phyloP scores from a whole-genome alignment of 345 rosid genomes.

The Brassica carinata region DNA sequence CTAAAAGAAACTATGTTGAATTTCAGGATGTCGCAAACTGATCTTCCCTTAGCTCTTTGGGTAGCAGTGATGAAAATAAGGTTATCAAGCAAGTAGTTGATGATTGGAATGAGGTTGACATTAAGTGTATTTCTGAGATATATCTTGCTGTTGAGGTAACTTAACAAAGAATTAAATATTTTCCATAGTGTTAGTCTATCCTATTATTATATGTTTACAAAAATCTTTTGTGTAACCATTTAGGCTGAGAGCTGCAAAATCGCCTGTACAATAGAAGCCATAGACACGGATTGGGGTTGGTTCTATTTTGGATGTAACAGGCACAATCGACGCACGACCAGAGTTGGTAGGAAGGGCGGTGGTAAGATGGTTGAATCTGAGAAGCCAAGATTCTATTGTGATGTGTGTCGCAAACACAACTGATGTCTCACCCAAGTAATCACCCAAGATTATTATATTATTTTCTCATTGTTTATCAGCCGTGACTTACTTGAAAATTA shows the following conservation, averaged over 20 bases:
- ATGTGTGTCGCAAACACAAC: neutral
- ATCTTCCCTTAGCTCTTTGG: neutral
- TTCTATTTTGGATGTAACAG: neutral
- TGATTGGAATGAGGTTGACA: neutral
- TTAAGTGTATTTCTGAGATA: neutral
- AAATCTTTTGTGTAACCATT: neutral
- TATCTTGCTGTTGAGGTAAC: neutral
- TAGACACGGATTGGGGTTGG: neutral
- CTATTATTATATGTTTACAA: no score
- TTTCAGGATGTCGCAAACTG: neutral
- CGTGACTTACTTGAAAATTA: no score
- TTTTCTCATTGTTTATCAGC: no score
- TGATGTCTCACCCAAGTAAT: neutral
- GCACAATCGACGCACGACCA: neutral
- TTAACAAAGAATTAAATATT: no score
- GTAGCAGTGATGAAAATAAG: neutral
- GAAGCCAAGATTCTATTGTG: neutral
- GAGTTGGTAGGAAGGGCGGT: neutral
- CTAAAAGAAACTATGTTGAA: neutral
- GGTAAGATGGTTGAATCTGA: neutral
- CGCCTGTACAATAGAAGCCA: neutral
- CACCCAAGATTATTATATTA: neutral
- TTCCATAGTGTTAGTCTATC: neutral
- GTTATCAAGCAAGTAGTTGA: neutral
- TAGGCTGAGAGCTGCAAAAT: neutral